A percentile compares a stretch with the other conserved stretches of the same genome.
Evolutionary conservation across 2,329 filamentous ascomycete genomes (phyloP).

Genomic region (Neonectria hederae): DNA sequence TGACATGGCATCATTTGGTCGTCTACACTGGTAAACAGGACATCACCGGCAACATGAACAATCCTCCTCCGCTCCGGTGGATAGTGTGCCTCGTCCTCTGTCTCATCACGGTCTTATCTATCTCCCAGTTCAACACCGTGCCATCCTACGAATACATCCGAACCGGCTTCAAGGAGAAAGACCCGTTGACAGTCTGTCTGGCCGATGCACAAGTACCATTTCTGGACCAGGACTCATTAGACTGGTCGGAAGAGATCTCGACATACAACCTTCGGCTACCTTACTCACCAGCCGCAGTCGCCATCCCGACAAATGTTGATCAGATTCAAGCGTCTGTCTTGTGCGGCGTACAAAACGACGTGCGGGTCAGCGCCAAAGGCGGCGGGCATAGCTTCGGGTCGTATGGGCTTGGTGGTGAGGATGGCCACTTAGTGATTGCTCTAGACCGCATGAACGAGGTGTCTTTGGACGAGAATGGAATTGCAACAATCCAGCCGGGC

Average conservation of each 20-base stretch:
- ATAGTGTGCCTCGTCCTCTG: neutral
- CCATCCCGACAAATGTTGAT: slow-evolving; percentile 43
- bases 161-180: neutral
- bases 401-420: slow-evolving; percentile 54
- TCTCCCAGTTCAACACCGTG: neutral
- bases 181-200: slow-evolving; percentile 31
- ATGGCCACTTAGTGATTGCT: slow-evolving; percentile 53
- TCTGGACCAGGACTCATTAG: slow-evolving; percentile 21
- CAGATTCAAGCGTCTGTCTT: slow-evolving; percentile 57
- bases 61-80: neutral
- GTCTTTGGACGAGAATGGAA: slow-evolving; percentile 26
- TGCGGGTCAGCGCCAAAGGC: slow-evolving; percentile 60
- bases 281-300: slow-evolving; percentile 44
- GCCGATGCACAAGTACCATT: slow-evolving; percentile 31
- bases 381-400: slow-evolving; percentile 65
- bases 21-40: neutral
- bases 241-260: slow-evolving; percentile 46
- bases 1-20: neutral
- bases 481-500: slow-evolving; percentile 50
- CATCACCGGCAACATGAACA: neutral
- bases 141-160: neutral
- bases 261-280: slow-evolving; percentile 47
- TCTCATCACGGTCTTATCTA: neutral
- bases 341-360: slow-evolving; percentile 53
- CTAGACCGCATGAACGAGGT: slow-evolving; percentile 51